These are phyloP conservation scores for Pyricularia sp. DNA, from an alignment of 2,329 filamentous ascomycete species.

Conservation along the genomic window DNA sequence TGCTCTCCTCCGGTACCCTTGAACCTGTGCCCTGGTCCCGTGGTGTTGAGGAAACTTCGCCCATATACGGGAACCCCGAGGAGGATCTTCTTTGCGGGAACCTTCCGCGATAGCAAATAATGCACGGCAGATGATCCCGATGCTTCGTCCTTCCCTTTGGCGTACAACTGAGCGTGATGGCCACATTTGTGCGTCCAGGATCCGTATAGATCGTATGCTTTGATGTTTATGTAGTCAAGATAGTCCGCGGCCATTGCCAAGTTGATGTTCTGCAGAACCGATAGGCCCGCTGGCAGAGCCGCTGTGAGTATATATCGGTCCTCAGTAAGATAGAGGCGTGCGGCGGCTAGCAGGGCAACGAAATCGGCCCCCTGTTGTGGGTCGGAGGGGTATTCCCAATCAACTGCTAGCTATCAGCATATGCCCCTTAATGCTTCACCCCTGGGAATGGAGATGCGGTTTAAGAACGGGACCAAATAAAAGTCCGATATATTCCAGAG, in stretches of 20 bases:
- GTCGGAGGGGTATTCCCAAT: conserved; percentile 66
- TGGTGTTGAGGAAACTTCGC: conserved; percentile 56
- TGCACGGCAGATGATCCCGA: conserved; percentile 55
- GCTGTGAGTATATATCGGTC: conserved; percentile 59
- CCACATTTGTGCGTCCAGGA: conserved; percentile 55
- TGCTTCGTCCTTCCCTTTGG: conserved; percentile 43
- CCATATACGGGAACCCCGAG: conserved; percentile 67
- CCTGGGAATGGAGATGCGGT: neutral
- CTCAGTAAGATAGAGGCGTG: conserved; percentile 55
- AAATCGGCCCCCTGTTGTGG: conserved; percentile 56
- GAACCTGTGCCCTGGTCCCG: conserved; percentile 50
- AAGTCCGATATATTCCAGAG: neutral
- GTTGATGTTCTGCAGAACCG: conserved; percentile 57
- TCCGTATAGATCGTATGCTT: conserved; percentile 69
- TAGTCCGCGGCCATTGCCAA: conserved; percentile 47
- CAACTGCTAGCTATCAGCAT: conserved; percentile 37
- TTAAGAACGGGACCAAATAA: neutral
- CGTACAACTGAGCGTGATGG: conserved; percentile 64
- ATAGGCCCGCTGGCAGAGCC: conserved; percentile 55
- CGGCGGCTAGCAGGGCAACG: conserved; percentile 49
- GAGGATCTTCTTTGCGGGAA: conserved; percentile 58
- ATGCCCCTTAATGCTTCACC: conserved; percentile 1
- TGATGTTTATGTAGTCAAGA: conserved; percentile 65
- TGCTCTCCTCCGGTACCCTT: conserved; percentile 44
- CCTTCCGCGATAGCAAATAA: conserved; percentile 51